Conservation (phyloP, 495 filamentous ascomycete genomes). For the Xylaria bambusicola region DNA sequence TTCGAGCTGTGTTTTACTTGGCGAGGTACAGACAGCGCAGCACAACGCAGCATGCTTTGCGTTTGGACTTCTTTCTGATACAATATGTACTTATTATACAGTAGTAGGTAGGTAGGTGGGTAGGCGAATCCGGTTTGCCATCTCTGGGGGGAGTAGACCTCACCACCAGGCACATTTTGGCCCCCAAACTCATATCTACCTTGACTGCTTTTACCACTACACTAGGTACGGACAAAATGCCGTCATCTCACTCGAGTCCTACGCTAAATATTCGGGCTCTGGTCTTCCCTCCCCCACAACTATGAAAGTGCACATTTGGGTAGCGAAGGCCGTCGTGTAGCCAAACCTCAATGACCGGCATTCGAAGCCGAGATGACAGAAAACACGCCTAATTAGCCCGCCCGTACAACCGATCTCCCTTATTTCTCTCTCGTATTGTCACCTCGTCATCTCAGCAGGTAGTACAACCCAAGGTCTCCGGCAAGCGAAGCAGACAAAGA, state of each 20-base stretch:
- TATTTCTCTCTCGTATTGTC: too few species aligned
- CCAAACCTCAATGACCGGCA: not conserved
- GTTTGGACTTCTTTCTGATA: not conserved
- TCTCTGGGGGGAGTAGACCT: not conserved
- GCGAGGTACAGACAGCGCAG: not conserved
- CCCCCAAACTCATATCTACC: slow-evolving; percentile 14
- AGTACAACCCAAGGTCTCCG: not conserved
- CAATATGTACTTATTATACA: too few species aligned
- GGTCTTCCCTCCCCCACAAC: not conserved
- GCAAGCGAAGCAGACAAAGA: too few species aligned
- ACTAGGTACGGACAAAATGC: too few species aligned
- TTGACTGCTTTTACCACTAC: too few species aligned
- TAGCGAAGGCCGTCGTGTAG: too few species aligned
- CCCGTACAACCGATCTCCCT: not conserved
- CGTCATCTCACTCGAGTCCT: not conserved
- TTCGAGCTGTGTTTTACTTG: not conserved
- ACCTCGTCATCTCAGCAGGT: not conserved
- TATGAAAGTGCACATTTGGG: not conserved
- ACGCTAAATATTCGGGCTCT: too few species aligned
- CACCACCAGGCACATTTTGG: slow-evolving; percentile 4
- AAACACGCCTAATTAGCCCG: slow-evolving; percentile 10
- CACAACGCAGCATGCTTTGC: too few species aligned
- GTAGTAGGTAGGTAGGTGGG: not conserved
- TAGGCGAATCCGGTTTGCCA: not conserved
- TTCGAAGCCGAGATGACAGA: not conserved